phyloP scores from a whole-genome alignment of 2,329 filamentous ascomycete genomes.

The Fusarium begoniae region DNA sequence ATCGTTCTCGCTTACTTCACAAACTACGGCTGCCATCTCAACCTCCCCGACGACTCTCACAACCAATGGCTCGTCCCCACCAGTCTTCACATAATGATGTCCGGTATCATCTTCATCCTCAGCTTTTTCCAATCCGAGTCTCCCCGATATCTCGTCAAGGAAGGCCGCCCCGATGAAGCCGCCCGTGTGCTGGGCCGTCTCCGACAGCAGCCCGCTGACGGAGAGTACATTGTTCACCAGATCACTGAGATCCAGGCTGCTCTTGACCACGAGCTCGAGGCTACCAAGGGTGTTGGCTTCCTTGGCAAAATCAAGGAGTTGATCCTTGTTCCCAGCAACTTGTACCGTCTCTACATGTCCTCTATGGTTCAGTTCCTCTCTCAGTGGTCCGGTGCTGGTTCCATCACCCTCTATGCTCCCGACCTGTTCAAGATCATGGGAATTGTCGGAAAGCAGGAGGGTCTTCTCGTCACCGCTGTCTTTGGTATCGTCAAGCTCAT shows the following conservation, averaged over 20 bases:
- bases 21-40: constrained; percentile 67
- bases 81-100: constrained; percentile 80
- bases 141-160: constrained; percentile 75
- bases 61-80: constrained; percentile 74
- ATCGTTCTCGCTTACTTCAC: constrained; percentile 84
- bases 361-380: constrained; percentile 75
- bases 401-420: constrained; percentile 80
- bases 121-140: constrained; percentile 76
- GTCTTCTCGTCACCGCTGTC: constrained; percentile 76
- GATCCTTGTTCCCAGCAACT: constrained; percentile 72
- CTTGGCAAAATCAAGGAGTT: constrained; percentile 74
- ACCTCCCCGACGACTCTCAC: constrained; percentile 57
- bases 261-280: constrained; percentile 76
- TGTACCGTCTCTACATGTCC: constrained; percentile 77
- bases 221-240: constrained; percentile 70
- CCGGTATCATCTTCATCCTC: constrained; percentile 74
- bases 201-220: constrained; percentile 66
- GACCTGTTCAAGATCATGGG: constrained; percentile 79
- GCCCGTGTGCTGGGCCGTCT: constrained; percentile 64
- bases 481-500: constrained; percentile 80
- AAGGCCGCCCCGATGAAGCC: constrained; percentile 67
- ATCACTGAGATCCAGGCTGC: constrained; percentile 71
- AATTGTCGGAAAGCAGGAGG: constrained; percentile 72
- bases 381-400: constrained; percentile 78
- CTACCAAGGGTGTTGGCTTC: constrained; percentile 71